Evolutionary conservation across 306 rosid genomes (phyloP), one percentile per base, ranked within the genome.

Genomic region (Citrullus colocynthis): DNA sequence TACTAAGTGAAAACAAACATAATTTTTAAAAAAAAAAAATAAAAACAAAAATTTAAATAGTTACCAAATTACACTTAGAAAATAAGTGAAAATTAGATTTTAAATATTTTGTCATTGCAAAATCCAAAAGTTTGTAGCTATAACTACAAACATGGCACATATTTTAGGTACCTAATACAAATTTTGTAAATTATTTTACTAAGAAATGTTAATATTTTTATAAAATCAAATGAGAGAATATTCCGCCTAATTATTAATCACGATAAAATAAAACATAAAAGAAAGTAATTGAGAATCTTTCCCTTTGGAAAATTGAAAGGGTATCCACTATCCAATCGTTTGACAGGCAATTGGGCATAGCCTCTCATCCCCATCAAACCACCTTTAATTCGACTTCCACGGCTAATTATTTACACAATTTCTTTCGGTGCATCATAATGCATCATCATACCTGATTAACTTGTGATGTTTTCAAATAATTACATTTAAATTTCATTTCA

Each of bases 301-400:
- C 36, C 75, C 75, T n/a, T 69, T 69, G 54, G 55, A 51, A 69
- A 69, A 42, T 69, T 69, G 75, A 69, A 69, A 69, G 75, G 75
- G 75, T 41, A 20, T 69, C 75, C 55, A 42, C 55, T 41, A 20
- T 69, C 75, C 75, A 42, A 12, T 67, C 55, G 36, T 67, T 67
- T 32, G 69, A 62, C 69, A 32, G n/a, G 67, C 67, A 58, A 58
- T 58, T 58, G 67, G 42, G 21, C 45, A 16, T 63, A 63, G 20
- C 70, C 34, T 17, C 21, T 7, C 9, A 0, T 0, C 20, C 5
- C n/a, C n/a, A 16, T 34, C 36, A 2, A 21, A 5, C 66, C 1
- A 60, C 39, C 37, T 30, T 60, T 30, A 1, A 51, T 51, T 51
- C 14, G 65, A 60, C 39, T 59, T 59, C 7, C 36, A 59, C 64